phyloP scores from a whole-genome alignment of 345 rosid genomes.

The Hibiscus mutabilis region DNA sequence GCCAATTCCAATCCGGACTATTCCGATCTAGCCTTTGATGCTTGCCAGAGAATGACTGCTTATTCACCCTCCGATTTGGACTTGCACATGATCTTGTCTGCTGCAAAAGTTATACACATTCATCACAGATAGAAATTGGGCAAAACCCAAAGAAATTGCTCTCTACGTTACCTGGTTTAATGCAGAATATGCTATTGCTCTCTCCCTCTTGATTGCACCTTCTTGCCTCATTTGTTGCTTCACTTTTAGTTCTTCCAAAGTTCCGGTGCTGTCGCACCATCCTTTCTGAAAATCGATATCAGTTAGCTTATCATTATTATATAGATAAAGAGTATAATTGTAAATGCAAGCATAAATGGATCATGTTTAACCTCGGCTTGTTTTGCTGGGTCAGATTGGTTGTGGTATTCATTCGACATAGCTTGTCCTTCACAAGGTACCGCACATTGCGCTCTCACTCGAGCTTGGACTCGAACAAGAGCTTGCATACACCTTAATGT shows the following conservation, averaged over 20 bases:
- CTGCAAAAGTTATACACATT: slow-evolving; percentile 17
- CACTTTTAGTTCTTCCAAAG: not conserved
- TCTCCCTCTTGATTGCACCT: slow-evolving; percentile 5
- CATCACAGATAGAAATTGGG: not conserved
- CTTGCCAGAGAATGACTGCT: slow-evolving; percentile 29
- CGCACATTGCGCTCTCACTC: slow-evolving; percentile 49
- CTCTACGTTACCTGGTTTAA: not conserved
- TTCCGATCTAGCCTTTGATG: slow-evolving; percentile 32
- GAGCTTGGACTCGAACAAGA: slow-evolving; percentile 83
- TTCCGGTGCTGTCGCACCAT: not conserved
- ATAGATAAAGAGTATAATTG: not conserved
- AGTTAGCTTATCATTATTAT: not conserved
- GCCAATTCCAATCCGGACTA: slow-evolving; percentile 52
- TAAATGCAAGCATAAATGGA: not conserved
- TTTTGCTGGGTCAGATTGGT: slow-evolving; percentile 40
- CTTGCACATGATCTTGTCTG: slow-evolving; percentile 51
- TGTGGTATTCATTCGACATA: slow-evolving; percentile 14
- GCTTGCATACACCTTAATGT: slow-evolving; percentile 96
- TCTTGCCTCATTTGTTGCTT: slow-evolving; percentile 1
- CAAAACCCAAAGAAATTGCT: not conserved
- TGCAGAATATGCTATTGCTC: slow-evolving; percentile 2
- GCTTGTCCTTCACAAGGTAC: slow-evolving; percentile 35
- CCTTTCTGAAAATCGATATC: not conserved
- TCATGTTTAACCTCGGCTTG: slow-evolving; percentile 53
- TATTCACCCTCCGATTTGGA: slow-evolving; percentile 41